These are phyloP conservation scores for Pelargonium australe DNA, from an alignment of 441 rosid genomes.

Conservation along the genomic window DNA sequence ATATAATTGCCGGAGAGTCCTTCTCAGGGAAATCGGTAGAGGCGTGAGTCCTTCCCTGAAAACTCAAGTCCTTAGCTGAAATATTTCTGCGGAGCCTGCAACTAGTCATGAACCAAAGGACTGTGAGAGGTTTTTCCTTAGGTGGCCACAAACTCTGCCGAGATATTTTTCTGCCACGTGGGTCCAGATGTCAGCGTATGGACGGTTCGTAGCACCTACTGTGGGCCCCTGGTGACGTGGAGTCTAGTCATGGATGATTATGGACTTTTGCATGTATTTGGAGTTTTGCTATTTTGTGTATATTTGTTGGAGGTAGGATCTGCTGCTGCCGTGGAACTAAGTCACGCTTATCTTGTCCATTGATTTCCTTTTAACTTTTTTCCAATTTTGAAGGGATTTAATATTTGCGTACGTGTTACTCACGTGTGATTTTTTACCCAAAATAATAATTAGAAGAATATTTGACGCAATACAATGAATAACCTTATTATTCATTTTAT, in stretches of 20 bases:
- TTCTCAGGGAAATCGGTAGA: not conserved
- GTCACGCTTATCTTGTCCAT: no score
- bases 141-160: not conserved
- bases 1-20: constrained; percentile 11
- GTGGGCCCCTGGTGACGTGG: not conserved
- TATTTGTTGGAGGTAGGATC: no score
- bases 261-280: no score
- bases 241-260: not conserved
- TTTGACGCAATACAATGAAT: no score
- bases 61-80: not conserved
- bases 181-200: not conserved
- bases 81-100: not conserved
- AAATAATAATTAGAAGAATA: no score
- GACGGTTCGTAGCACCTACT: not conserved
- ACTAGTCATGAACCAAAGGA: not conserved
- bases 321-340: no score
- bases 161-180: constrained; percentile 1
- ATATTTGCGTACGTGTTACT: no score
- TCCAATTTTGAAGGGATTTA: no score
- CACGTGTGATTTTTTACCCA: no score
- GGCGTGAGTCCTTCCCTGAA: not conserved
- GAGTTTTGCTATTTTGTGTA: no score
- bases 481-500: no score
- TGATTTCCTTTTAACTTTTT: no score
- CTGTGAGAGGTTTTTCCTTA: not conserved